phyloP scores from a whole-genome alignment of 108 stramenopile genomes.

The Fistulifera solaris region DNA sequence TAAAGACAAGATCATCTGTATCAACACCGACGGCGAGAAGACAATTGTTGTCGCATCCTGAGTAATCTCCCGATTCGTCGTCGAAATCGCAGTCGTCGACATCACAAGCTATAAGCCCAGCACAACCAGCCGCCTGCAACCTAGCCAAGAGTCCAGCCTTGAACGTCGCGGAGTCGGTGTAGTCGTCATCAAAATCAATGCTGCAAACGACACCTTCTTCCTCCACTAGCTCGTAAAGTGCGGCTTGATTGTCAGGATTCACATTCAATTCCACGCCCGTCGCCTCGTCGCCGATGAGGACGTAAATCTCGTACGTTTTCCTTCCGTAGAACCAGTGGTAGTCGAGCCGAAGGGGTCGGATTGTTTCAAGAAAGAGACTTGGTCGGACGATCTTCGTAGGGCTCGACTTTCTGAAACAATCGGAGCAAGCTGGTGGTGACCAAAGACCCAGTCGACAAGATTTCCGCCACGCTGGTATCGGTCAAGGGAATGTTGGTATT shows the following conservation, averaged over 20 bases:
- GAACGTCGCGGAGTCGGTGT: not conserved
- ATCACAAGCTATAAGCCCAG: not conserved
- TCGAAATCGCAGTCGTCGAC: not conserved
- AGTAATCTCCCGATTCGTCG: not conserved
- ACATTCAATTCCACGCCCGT: not conserved
- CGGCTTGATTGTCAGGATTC: not conserved
- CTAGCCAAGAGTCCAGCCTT: too few relatives aligned
- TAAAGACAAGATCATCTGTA: not conserved
- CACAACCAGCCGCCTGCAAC: not conserved
- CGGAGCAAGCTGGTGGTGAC: too few relatives aligned
- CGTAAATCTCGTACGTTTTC: slow-evolving; percentile 1
- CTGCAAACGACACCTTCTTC: not conserved
- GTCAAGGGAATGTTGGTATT: slow-evolving; percentile 1
- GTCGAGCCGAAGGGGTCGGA: not conserved
- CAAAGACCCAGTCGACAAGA: not conserved
- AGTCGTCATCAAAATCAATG: not conserved
- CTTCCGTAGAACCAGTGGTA: not conserved
- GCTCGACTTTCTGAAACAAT: not conserved
- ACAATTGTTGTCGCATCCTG: not conserved
- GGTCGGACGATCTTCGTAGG: not conserved
- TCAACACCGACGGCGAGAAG: not conserved
- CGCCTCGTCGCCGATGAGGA: not conserved
- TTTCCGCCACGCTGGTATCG: not conserved
- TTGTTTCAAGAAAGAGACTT: not conserved
- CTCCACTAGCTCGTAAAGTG: not conserved